Evolutionary conservation across 2,329 filamentous ascomycete genomes (phyloP), one percentile per base, ranked within the genome.

Genomic region (Pezizomycotina sp.): DNA sequence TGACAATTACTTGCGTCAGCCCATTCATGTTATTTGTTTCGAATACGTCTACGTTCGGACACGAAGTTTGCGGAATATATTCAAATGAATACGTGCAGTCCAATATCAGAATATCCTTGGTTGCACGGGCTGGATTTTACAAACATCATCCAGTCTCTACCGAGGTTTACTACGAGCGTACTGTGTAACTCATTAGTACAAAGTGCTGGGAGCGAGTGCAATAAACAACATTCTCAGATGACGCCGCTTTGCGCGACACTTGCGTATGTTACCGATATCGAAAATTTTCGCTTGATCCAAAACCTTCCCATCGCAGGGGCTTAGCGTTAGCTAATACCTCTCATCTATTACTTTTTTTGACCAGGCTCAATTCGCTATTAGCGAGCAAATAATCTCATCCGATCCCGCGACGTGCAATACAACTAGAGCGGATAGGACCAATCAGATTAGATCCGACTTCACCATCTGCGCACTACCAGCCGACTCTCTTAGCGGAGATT

Each of bases 101-200:
- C 52, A 95, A 86, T 98, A 86, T 59, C 67, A 79, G 56, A 64
- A 68, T 34, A 63, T 82, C 30, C 69, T 98, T 47, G 86, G 86
- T 37, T 98, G 89, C 56, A 65, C 69, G 30, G 68, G 69, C 45
- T 64, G 93, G 51, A 71, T 89, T 52, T 67, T 84, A 38, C 71
- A 71, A 37, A 79, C 92, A 55, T 76, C 82, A 3, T 76, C 71
- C 48, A 68, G 77, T 52, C 70, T 84, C 52, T 98, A 98, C 59
- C 89, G 31, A 77, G 89, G 50, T 98, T 86, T 60, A 92, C 86
- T 4, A 89, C 74, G 29, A 89, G 79, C 43, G 76, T 91, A 46
- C 68, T 98, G 47, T 98, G 89, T 66, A 95, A 91, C 63, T 69
- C 80, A 47, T 78, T 98, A 53, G 71, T 98, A 32, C 89, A 98